Conservation (phyloP, 441 rosid species). For the Arabidopsis lyrata region DNA sequence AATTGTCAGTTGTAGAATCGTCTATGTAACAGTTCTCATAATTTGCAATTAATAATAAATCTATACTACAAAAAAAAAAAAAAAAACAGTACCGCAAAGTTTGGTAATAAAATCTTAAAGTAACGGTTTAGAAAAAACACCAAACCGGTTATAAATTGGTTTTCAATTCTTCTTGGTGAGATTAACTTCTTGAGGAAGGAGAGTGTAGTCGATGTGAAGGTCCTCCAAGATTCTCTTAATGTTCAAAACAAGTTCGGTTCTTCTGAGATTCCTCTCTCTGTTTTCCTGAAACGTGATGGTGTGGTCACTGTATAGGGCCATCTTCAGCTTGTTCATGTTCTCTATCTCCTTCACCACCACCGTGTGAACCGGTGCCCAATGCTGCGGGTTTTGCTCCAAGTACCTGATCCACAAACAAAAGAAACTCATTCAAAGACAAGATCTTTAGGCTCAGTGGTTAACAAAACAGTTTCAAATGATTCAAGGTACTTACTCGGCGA, state of each 20-base stretch:
- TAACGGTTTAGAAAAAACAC: slow-evolving; percentile 18
- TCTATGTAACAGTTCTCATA: too few relatives aligned
- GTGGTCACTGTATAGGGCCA: slow-evolving; percentile 52
- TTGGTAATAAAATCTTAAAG: not conserved
- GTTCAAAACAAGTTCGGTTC: slow-evolving; percentile 57
- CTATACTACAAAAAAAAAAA: too few relatives aligned
- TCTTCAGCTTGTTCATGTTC: slow-evolving; percentile 69
- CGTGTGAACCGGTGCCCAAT: slow-evolving; percentile 51
- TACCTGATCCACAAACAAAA: slow-evolving; percentile 44
- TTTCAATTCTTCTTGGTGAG: slow-evolving; percentile 43
- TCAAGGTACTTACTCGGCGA: slow-evolving; percentile 57
- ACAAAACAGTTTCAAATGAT: not conserved
- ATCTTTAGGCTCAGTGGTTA: not conserved
- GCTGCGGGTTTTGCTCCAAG: slow-evolving; percentile 56
- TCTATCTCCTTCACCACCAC: slow-evolving; percentile 59
- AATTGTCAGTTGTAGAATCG: too few relatives aligned
- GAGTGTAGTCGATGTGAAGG: slow-evolving; percentile 61
- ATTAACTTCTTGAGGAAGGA: slow-evolving; percentile 64
- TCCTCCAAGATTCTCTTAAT: slow-evolving; percentile 59
- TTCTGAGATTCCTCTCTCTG: slow-evolving; percentile 55
- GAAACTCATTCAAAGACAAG: not conserved
- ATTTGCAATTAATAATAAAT: too few relatives aligned
- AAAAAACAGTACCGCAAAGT: slow-evolving; percentile 4
- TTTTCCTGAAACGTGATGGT: slow-evolving; percentile 62
- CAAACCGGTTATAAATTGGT: slow-evolving; percentile 9